Evolutionary conservation across 768 basidiomycete species (phyloP), one percentile per base, ranked within the genome.

Genomic region (Cubamyces lactineus): DNA sequence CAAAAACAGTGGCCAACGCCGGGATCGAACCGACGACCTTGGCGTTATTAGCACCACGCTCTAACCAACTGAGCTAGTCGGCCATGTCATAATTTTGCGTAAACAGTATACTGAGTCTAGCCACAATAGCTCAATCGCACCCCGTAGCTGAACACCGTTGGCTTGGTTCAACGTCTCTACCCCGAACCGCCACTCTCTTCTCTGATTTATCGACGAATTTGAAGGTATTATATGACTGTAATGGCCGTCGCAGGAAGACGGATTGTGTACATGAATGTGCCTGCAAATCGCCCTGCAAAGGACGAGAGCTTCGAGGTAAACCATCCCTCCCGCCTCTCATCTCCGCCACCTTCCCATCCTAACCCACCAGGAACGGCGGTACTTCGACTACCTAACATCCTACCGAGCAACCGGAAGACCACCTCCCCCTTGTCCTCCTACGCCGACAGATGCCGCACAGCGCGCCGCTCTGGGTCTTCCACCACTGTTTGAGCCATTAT

Each of bases 61-160:
- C 89, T 90, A 90, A 91, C 89, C 89, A 90, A 80, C 89, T 91
- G 89, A 91, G 89, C 89, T 90, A 91, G 87, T 84, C 89, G 87
- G 89, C 89, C 88, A 50, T 63, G 7, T 28, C n/a, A n/a, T n/a
- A n/a, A n/a, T n/a, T n/a, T n/a, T n/a, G n/a, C n/a, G n/a, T n/a
- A n/a, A n/a, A n/a, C n/a, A n/a, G n/a, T n/a, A n/a, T n/a, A n/a
- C n/a, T n/a, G n/a, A n/a, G n/a, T n/a, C n/a, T n/a, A n/a, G n/a
- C n/a, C n/a, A n/a, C n/a, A n/a, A n/a, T n/a, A n/a, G n/a, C n/a
- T n/a, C n/a, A n/a, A n/a, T n/a, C n/a, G n/a, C 9, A 34, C 34
- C 34, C 11, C 34, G 34, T n/a, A n/a, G n/a, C 5, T 34, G 34
- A 11, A 34, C 34, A 34, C 1, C 9, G 34, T 34, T 4, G 1